Base-by-base conservation (phyloP, 495 filamentous ascomycete genomes). In the Elaphomyces granulatus region DNA sequence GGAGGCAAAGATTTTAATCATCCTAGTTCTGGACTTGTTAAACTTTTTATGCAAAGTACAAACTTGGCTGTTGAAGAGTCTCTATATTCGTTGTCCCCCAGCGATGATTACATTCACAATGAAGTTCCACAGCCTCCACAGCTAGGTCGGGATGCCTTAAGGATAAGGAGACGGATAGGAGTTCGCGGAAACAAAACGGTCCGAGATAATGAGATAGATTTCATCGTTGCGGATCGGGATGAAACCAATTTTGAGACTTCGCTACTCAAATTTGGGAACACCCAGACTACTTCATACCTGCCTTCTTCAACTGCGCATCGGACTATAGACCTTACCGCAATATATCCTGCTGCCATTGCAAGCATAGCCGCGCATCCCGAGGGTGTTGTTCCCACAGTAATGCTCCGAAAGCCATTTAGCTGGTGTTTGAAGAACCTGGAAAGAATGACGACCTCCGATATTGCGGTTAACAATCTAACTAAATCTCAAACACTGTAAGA, bases 201-300 rank as follows among this genome's bases (percentile, higher is more conserved):
- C 1, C 6, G 6, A 28, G 12, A 12, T 20, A 47, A 41, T 14
- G 32, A 40, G 15, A 45, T 55, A 28, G 36, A 60, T 19, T 66
- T 64, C 21, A 44, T 66, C 12, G 56, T 63, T 17, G 52, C 63
- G 41, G 63, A 64, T 35, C 54, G 52, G 57, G 56, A 61, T 32
- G 59, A 61, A 36, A 54, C 54, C 23, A 44, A 43, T 19, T 26
- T 32, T 15, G 21, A 40, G 4, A 14, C 30, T 34, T n/a, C n/a
- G n/a, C n/a, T n/a, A 14, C 30, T 39, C 2, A 38, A 23, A 18
- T 3, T 15, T 8, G 33, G 20, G 32, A 35, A 46, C 35, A 15
- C 19, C n/a, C 34, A 39, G 16, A 41, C 45, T 9, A 42, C 33
- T 15, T 44, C 21, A 15, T 34, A 45, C 12, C 15, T 33, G 20